Conservation (phyloP, 345 rosid species). For the Gossypium herbaceum region DNA sequence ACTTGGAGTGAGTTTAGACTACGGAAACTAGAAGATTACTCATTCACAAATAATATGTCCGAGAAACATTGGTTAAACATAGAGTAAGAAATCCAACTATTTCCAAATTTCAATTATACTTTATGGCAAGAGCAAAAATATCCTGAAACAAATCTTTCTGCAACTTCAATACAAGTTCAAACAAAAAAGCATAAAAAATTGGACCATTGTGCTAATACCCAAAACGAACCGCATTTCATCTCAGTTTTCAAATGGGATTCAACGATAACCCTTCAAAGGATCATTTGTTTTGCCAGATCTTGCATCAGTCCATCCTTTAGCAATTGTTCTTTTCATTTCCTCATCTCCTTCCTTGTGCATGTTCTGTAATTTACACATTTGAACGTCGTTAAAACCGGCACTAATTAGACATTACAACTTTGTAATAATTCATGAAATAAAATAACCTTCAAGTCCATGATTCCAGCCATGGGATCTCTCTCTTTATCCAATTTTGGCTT, state of each 20-base stretch:
- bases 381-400: no score
- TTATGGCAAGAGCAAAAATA: not conserved
- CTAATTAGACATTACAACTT: not conserved
- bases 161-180: not conserved
- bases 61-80: not conserved
- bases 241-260: not conserved
- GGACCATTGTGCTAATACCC: not conserved
- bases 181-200: not conserved
- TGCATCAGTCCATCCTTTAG: conserved; percentile 97
- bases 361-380: conserved; percentile 41
- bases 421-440: not conserved
- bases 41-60: not conserved
- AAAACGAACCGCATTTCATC: not conserved
- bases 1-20: not conserved
- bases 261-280: conserved; percentile 1
- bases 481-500: conserved; percentile 74
- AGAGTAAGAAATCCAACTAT: not conserved
- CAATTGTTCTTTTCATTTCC: conserved; percentile 87
- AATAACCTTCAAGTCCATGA: conserved; percentile 89
- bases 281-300: conserved; percentile 37
- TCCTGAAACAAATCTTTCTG: not conserved
- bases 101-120: not conserved
- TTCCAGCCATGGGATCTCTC: conserved; percentile 95
- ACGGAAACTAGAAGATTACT: not conserved
- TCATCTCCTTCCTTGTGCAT: conserved; percentile 96